A percentile compares a stretch with the other conserved stretches of the same genome.
phyloP scores from a whole-genome alignment of 257 asterid genomes.

The Hygrophila difformis region DNA sequence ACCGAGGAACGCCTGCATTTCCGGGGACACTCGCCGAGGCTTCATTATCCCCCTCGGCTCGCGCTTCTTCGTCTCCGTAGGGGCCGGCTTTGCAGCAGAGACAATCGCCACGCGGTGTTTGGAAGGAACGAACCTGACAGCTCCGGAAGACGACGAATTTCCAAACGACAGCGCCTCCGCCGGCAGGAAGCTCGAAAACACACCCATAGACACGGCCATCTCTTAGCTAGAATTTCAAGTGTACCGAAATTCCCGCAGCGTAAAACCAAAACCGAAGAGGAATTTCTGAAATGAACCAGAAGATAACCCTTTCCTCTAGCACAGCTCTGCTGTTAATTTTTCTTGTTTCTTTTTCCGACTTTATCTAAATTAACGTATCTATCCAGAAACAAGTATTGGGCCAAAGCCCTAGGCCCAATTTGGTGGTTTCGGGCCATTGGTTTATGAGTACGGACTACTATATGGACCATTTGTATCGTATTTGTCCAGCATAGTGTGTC shows the following conservation, averaged over 20 bases:
- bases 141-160: constrained; percentile 20
- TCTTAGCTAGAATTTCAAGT: not conserved
- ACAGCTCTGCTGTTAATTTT: not conserved
- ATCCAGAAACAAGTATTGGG: too few relatives aligned
- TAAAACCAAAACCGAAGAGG: not conserved
- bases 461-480: too few relatives aligned
- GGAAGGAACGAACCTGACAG: constrained; percentile 16
- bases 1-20: constrained; percentile 85
- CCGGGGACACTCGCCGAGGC: constrained; percentile 75
- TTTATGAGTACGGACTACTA: too few relatives aligned
- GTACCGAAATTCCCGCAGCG: not conserved
- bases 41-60: constrained; percentile 78
- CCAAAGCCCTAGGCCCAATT: too few relatives aligned
- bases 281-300: constrained; percentile 10
- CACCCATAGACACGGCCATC: constrained; percentile 56
- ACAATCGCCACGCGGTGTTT: constrained; percentile 31
- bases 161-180: constrained; percentile 26
- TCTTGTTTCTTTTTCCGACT: too few relatives aligned
- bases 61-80: constrained; percentile 55
- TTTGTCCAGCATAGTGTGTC: too few relatives aligned
- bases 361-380: too few relatives aligned
- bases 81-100: constrained; percentile 51
- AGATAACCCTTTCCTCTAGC: not conserved
- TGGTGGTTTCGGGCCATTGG: too few relatives aligned
- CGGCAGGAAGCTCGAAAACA: constrained; percentile 28